Evolutionary conservation across 116 monocot species (phyloP), one percentile per base, ranked within the genome.

Genomic region (Phalaenopsis hybrid): DNA sequence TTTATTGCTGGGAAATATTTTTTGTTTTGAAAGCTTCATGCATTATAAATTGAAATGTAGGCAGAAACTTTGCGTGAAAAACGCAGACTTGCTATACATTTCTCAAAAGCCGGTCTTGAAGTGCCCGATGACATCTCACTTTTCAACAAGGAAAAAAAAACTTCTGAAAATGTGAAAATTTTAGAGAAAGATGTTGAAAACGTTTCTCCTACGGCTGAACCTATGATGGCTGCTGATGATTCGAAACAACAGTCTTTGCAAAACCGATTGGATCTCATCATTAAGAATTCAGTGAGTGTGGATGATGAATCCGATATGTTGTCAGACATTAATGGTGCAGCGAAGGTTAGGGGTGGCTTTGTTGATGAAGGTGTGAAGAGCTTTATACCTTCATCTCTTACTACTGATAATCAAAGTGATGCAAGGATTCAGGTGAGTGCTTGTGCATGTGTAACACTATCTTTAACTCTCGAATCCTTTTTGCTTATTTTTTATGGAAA

Each of bases 51-150:
- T 61, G 70, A 44, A 33, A 41, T 81, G 13, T 80, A 95, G 99
- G 87, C 77, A 21, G 87, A 92, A 75, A 93, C 95, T 52, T 15
- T 74, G 52, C 88, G 87, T 81, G 93, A 95, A 79, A 99, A 92
- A 81, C 88, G 92, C 61, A 84, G 81, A 69, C 80, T 90, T 48
- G 99, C 86, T 41, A 83, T 85, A 25, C 90, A 92, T 41, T 86
- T 92, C 44, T 92, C 93, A 44, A 99, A 93, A 87, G 91, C 85
- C 34, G 95, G 99, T 55, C 84, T 99, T 28, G 86, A 92, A 46
- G 61, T 92, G 45, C 91, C 90, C 18, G 87, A 93, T 25, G 88
- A 90, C 55, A 48, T 68, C 31, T 79, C 59, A 52, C 78, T 80
- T 46, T 82, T 76, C 28, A 95, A 88, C 46, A 95, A 88, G 43